Conservation (phyloP, 257 asterid genomes). For the Solanum bukasovii region DNA sequence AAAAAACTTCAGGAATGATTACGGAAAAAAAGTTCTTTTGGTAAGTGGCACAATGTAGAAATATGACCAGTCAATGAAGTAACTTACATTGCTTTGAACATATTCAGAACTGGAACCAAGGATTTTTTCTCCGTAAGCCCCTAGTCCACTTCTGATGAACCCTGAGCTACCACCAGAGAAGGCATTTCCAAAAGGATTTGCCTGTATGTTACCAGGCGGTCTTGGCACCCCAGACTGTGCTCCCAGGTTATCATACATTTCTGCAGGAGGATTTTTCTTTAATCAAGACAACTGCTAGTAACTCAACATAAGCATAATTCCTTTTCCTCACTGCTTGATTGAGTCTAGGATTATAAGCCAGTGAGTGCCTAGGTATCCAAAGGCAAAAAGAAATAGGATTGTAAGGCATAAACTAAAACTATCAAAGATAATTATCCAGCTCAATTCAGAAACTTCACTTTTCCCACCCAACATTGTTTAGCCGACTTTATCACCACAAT, state of each 20-base stretch:
- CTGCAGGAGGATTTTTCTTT: background rate
- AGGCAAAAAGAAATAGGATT: background rate
- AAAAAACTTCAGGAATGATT: background rate
- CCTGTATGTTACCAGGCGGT: background rate
- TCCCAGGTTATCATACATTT: conserved; percentile 3
- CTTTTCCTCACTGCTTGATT: background rate
- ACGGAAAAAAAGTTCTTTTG: background rate
- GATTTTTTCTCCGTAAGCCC: conserved; percentile 10
- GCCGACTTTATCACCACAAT: background rate
- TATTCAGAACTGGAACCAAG: conserved; percentile 14
- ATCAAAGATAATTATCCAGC: background rate
- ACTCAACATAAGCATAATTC: background rate
- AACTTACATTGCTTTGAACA: conserved; percentile 10
- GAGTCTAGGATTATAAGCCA: background rate
- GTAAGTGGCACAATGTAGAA: background rate
- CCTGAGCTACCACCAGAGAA: conserved; percentile 7
- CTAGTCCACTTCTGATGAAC: conserved; percentile 1
- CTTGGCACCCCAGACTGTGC: conserved; percentile 1
- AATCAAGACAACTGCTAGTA: background rate
- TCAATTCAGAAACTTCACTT: background rate
- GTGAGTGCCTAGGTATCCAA: background rate
- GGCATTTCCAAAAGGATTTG: conserved; percentile 5
- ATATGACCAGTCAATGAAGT: background rate
- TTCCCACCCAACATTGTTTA: background rate
- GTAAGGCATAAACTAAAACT: background rate